Evolutionary conservation across 805 yeast genomes (phyloP).

Genomic region (Kluyveromyces starmeri): DNA sequence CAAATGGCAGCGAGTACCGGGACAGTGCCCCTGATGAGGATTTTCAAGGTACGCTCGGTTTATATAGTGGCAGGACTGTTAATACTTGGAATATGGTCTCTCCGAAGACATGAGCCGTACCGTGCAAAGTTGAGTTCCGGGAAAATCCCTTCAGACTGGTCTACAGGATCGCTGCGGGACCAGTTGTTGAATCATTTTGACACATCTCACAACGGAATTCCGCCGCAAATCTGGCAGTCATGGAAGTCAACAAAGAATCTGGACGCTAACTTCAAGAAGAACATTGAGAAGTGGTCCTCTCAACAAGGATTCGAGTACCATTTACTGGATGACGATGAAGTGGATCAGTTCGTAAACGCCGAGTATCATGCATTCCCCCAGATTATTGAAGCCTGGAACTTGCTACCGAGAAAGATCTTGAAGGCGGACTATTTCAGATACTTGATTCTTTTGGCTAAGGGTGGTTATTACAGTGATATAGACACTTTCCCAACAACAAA

Average conservation of each 20-base stretch:
- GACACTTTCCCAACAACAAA: slow-evolving; percentile 51
- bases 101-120: too few relatives aligned
- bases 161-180: background rate
- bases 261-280: slow-evolving; percentile 15
- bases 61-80: too few relatives aligned
- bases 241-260: slow-evolving; percentile 40
- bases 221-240: slow-evolving; percentile 41
- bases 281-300: slow-evolving; percentile 14
- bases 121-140: too few relatives aligned
- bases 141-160: slow-evolving; percentile 4
- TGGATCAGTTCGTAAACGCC: slow-evolving; percentile 30
- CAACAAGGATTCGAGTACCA: slow-evolving; percentile 11
- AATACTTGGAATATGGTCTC: too few relatives aligned
- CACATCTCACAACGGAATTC: slow-evolving; percentile 19
- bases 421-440: slow-evolving; percentile 49
- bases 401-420: slow-evolving; percentile 42
- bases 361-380: slow-evolving; percentile 40
- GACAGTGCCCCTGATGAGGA: too few relatives aligned
- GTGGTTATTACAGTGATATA: slow-evolving; percentile 58
- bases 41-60: too few relatives aligned
- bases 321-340: slow-evolving; percentile 34
- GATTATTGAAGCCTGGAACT: slow-evolving; percentile 40
- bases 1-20: too few relatives aligned
- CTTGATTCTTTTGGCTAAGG: slow-evolving; percentile 40
- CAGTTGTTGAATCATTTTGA: slow-evolving; percentile 1